Evolutionary conservation across 257 asterid genomes (phyloP).

Genomic region (Leptodermis oblonga): DNA sequence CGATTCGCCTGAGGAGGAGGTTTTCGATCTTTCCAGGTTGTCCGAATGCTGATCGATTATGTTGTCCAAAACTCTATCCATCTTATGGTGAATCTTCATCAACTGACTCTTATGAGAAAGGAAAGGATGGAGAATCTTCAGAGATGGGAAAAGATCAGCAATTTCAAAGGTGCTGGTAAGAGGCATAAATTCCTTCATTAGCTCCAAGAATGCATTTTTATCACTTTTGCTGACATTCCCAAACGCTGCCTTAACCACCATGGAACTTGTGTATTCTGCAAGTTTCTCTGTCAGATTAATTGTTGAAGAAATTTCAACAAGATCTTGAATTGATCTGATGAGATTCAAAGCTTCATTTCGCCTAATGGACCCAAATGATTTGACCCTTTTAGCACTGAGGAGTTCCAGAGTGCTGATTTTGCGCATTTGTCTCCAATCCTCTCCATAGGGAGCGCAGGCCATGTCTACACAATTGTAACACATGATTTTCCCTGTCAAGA

Average conservation of each 20-base stretch:
- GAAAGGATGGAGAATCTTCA: constrained; percentile 17
- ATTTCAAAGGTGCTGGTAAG: not conserved
- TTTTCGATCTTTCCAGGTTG: not conserved
- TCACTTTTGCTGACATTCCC: constrained; percentile 4
- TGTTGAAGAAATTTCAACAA: not conserved
- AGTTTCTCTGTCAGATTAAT: not conserved
- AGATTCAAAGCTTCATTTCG: not conserved
- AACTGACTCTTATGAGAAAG: not conserved
- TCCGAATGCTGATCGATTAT: not conserved
- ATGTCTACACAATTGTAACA: constrained; percentile 13
- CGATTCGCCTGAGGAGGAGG: not conserved
- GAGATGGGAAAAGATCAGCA: constrained; percentile 12
- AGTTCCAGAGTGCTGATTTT: constrained; percentile 6
- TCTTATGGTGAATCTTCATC: not conserved
- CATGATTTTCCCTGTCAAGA: not conserved
- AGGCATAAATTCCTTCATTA: not conserved
- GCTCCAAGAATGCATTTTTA: not conserved
- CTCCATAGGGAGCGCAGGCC: constrained; percentile 20
- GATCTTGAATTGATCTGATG: not conserved
- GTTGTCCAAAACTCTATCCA: not conserved
- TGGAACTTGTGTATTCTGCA: not conserved
- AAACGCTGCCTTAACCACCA: constrained; percentile 6
- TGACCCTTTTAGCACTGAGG: not conserved
- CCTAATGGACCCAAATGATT: not conserved
- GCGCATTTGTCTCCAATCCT: constrained; percentile 18